Base-by-base conservation (phyloP, 2,329 filamentous ascomycete species). In the Aureobasidium sp. region DNA sequence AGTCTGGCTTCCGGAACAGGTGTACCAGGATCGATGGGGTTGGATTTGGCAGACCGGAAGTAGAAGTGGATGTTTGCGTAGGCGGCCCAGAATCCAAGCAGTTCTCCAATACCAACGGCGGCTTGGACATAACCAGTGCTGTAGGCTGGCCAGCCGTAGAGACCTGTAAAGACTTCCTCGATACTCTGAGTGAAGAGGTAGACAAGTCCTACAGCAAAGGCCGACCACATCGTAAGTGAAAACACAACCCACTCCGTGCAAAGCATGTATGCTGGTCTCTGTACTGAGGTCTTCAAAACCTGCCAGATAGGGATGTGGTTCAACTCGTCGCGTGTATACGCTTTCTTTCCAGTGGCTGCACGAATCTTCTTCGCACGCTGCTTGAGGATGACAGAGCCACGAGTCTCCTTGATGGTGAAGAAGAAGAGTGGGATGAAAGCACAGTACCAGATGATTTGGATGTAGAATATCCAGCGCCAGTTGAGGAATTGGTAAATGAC, bases 171-270 rank as follows among this genome's bases (percentile, higher is more conserved):
- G 57, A 80, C 74, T 65, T 77, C 72, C 12, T 74, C 74, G 46
- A 78, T 75, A 34, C 75, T 78, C 62, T 81, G 79, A 0, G 79
- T 81, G 68, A 79, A 80, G 65, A 81, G 73, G 68, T 78, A 81
- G 23, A 79, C 74, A 1, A 73, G 76, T n/a, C 77, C 77, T 55
- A 78, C 72, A 62, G 74, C 73, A 62, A 81, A 78, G 17, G 76
- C 75, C 8, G 77, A 79, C 78, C 78, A 81, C 20, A 82, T 62
- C 1, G 78, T 79, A 51, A 77, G 75, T 51, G 74, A 74, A 46
- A 80, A 73, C 2, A 82, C 75, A 0, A 82, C 79, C 3, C 76
- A 76, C 69, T 82, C 80, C 1, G 79, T 82, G 65, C 71, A 73
- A 5, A 81, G 73, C 67, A 81, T 76, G 41, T 73, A 72, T 15